Evolutionary conservation across 2,329 filamentous ascomycete genomes (phyloP).

Genomic region (Ascochyta viciae-villosae): DNA sequence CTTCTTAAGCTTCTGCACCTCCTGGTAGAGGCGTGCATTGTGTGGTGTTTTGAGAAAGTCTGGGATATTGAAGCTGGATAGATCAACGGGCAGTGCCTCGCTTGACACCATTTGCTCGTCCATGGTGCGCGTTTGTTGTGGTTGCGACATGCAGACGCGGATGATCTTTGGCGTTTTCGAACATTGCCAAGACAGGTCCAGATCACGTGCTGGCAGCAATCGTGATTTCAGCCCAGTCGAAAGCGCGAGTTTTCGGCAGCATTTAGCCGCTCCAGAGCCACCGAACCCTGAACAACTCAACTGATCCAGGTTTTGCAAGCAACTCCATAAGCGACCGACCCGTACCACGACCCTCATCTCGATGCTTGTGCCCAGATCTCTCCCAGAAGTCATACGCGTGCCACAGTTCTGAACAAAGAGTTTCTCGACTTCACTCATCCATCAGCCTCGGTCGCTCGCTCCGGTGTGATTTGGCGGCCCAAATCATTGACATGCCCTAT

Average conservation of each 20-base stretch:
- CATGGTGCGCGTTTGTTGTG: slow-evolving; percentile 12
- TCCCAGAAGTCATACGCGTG: too few species aligned
- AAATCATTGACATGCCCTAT: background rate
- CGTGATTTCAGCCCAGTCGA: background rate
- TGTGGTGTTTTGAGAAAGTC: slow-evolving; percentile 40
- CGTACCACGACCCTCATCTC: too few species aligned
- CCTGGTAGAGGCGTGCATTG: slow-evolving; percentile 39
- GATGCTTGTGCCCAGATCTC: too few species aligned
- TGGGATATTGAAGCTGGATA: slow-evolving; percentile 31
- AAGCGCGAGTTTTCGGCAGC: background rate
- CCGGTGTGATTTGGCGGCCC: background rate
- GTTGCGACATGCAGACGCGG: slow-evolving; percentile 3
- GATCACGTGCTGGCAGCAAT: background rate
- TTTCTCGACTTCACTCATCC: too few species aligned
- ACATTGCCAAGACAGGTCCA: slow-evolving; percentile 1
- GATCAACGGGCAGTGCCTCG: slow-evolving; percentile 22
- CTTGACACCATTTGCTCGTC: slow-evolving; percentile 15
- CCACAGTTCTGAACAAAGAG: too few species aligned
- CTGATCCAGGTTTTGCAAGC: too few species aligned
- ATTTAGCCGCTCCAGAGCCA: background rate
- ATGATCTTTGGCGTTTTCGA: background rate
- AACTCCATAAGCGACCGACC: too few species aligned
- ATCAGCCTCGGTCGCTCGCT: background rate
- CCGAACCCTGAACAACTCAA: background rate
- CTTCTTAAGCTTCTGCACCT: slow-evolving; percentile 42